phyloP scores from a whole-genome alignment of 2,329 filamentous ascomycete genomes.

The Phialophora tarda region DNA sequence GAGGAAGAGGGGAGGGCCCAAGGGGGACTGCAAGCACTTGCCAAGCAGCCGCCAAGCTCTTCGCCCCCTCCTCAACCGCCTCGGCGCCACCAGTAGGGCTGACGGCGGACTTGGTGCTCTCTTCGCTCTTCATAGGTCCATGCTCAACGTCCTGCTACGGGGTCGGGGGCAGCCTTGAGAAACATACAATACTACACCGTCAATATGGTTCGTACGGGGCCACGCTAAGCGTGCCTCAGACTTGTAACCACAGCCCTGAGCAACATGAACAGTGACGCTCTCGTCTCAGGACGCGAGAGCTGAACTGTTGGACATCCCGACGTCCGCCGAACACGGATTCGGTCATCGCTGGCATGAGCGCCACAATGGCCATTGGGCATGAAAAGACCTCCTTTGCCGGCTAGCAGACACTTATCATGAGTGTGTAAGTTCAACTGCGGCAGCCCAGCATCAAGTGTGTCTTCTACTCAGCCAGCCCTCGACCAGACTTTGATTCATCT shows the following conservation, averaged over 20 bases:
- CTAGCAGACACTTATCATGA: neutral
- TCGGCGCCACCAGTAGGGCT: neutral
- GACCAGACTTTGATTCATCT: neutral
- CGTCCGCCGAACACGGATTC: neutral
- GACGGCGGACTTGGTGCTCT: neutral
- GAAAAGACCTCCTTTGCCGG: neutral
- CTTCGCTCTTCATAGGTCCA: neutral
- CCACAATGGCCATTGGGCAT: neutral
- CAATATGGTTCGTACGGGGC: neutral
- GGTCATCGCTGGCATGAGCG: neutral
- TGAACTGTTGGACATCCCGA: neutral
- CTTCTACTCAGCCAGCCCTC: neutral
- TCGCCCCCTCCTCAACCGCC: neutral
- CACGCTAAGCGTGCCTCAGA: neutral
- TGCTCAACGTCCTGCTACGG: neutral
- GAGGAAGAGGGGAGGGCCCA: too few species aligned
- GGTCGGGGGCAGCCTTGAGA: neutral
- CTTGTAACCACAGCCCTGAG: neutral
- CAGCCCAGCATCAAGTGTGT: neutral
- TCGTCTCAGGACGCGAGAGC: neutral
- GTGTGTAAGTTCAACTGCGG: neutral
- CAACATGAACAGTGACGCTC: neutral
- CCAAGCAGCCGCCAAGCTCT: neutral
- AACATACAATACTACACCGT: neutral
- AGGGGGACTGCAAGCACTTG: too few species aligned